phyloP scores from a whole-genome alignment of 345 rosid species.

The Populus davidiana region DNA sequence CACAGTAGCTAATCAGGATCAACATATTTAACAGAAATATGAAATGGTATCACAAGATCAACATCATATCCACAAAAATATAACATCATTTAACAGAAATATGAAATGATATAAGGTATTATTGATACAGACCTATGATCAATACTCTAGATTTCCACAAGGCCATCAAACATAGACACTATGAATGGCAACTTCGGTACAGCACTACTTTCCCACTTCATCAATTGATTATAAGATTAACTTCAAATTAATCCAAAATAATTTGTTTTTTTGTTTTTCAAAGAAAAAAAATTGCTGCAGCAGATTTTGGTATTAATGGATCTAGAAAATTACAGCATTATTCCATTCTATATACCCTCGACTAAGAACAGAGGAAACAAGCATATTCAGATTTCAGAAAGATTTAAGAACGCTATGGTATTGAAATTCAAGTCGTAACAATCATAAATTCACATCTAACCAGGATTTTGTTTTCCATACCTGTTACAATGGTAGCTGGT shows the following conservation, averaged over 20 bases:
- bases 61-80: no score
- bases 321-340: neutral
- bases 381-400: neutral
- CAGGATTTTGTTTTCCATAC: conserved; percentile 3
- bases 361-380: neutral
- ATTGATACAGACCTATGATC: no score
- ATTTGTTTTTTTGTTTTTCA: no score
- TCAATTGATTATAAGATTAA: neutral
- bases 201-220: neutral
- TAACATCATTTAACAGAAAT: no score
- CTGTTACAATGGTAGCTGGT: conserved; percentile 1
- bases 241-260: neutral
- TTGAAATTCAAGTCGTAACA: neutral
- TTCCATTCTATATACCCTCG: neutral
- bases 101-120: no score
- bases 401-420: neutral
- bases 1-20: no score
- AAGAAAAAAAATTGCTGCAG: no score
- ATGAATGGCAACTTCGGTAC: neutral
- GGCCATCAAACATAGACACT: no score
- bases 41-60: no score
- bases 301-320: neutral
- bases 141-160: no score
- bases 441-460: neutral
- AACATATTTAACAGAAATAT: no score